Conservation (phyloP, 345 rosid genomes). For the Eucalyptus coolabah region DNA sequence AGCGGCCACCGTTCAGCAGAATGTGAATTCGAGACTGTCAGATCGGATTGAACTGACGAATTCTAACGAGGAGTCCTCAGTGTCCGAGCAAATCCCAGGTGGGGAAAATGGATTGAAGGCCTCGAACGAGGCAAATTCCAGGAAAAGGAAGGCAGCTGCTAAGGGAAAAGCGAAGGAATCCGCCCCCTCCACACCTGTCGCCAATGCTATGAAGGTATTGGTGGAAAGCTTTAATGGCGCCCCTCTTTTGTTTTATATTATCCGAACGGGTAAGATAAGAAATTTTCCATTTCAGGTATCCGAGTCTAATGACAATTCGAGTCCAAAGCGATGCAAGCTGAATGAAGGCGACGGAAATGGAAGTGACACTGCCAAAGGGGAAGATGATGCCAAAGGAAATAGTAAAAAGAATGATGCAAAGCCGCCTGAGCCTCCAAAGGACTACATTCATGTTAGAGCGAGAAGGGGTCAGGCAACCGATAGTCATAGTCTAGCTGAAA, state of each 20-base stretch:
- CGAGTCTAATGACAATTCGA: conserved; percentile 12
- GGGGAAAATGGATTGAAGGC: neutral
- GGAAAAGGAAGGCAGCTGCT: conserved; percentile 23
- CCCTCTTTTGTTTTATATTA: neutral
- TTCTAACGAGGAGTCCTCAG: conserved; percentile 5
- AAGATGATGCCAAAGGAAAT: neutral
- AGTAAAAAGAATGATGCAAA: neutral
- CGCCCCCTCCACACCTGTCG: neutral
- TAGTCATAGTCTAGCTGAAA: conserved; percentile 92
- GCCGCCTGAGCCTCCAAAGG: conserved; percentile 26
- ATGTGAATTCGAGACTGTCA: neutral
- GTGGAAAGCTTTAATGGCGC: neutral
- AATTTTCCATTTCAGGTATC: neutral
- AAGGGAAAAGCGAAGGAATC: conserved; percentile 22
- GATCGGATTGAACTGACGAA: neutral
- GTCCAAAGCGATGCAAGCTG: conserved; percentile 24
- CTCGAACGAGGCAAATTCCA: neutral
- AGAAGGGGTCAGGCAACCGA: conserved; percentile 90
- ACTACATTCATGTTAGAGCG: conserved; percentile 41
- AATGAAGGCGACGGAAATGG: conserved; percentile 13
- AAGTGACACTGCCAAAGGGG: conserved; percentile 10
- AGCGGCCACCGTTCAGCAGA: neutral
- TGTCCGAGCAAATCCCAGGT: neutral
- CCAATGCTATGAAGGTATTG: conserved; percentile 6
- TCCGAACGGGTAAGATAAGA: neutral